Conservation (phyloP, 2,329 filamentous ascomycete genomes). For the Stromatinia cepivora region DNA sequence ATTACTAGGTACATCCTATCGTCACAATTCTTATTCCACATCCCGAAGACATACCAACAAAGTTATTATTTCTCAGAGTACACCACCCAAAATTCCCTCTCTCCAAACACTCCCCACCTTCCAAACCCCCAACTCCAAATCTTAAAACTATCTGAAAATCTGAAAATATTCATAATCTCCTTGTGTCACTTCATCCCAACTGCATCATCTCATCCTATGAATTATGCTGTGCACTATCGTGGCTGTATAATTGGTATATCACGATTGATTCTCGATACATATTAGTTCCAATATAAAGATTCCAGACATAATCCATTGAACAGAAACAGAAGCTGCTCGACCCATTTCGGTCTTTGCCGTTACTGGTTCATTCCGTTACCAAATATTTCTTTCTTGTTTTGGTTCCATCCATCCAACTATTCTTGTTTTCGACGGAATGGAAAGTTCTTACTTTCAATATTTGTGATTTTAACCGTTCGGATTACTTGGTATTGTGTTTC, state of each 20-base stretch:
- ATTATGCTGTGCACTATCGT: not conserved
- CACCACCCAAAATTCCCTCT: not conserved
- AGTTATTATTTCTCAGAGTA: not conserved
- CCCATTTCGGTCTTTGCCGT: constrained; percentile 4
- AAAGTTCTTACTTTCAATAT: not conserved
- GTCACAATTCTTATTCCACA: not conserved
- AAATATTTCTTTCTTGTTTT: not conserved
- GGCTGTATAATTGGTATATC: not conserved
- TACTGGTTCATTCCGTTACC: not conserved
- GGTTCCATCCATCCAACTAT: not conserved
- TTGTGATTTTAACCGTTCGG: not conserved
- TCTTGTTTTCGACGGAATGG: not conserved
- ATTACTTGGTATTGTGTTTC: not conserved
- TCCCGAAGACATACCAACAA: not conserved
- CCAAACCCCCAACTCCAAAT: not conserved
- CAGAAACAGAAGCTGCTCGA: not conserved
- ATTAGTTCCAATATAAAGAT: not conserved
- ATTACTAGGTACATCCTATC: not conserved
- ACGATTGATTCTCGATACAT: not conserved
- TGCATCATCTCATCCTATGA: not conserved
- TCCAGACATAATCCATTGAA: not conserved
- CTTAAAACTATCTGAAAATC: not conserved
- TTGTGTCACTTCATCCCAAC: constrained; percentile 6
- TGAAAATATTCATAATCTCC: not conserved
- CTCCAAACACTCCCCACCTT: not conserved